Percentiles rank a stretch among this genome's conserved stretches.
Conservation (phyloP, 1,284 basidiomycete species). For the Caloboletus firmus region DNA sequence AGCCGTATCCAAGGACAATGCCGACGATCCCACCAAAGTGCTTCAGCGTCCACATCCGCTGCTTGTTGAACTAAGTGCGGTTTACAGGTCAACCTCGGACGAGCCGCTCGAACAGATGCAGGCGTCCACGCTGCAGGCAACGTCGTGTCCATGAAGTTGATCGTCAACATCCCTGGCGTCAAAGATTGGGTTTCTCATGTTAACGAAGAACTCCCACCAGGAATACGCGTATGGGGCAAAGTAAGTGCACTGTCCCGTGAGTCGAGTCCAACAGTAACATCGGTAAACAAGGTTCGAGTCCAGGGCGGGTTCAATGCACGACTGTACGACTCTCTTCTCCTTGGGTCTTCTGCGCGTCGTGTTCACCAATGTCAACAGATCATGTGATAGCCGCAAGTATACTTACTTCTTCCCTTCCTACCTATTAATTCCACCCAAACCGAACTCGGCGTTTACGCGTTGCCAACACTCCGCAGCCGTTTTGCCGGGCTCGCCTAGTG, state of each 20-base stretch:
- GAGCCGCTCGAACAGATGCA: conserved; percentile 94
- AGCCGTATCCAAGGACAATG: conserved; percentile 91
- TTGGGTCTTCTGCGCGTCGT: neutral
- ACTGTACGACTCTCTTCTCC: conserved; percentile 50
- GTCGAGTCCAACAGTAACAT: neutral
- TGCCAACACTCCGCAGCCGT: conserved; percentile 30
- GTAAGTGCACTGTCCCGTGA: conserved; percentile 41
- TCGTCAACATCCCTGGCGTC: conserved; percentile 71
- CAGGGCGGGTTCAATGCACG: conserved; percentile 94
- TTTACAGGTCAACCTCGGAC: conserved; percentile 73
- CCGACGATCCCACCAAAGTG: conserved; percentile 88
- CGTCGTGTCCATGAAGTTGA: conserved; percentile 89
- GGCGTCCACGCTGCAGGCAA: conserved; percentile 98
- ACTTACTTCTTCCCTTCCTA: conserved; percentile 97
- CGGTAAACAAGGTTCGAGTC: conserved; percentile 55
- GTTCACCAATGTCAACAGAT: conserved; percentile 43
- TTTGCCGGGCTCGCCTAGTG: conserved; percentile 8
- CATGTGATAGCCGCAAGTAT: conserved; percentile 93
- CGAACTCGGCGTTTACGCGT: conserved; percentile 62
- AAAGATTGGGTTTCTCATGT: conserved; percentile 73
- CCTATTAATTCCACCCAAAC: conserved; percentile 88
- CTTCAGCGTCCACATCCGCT: neutral
- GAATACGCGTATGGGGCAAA: conserved; percentile 92
- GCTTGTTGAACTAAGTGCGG: neutral
- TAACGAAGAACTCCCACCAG: conserved; percentile 84